Conservation (phyloP, 2,329 filamentous ascomycete genomes). For the Neoscytalidium dimidiatum region DNA sequence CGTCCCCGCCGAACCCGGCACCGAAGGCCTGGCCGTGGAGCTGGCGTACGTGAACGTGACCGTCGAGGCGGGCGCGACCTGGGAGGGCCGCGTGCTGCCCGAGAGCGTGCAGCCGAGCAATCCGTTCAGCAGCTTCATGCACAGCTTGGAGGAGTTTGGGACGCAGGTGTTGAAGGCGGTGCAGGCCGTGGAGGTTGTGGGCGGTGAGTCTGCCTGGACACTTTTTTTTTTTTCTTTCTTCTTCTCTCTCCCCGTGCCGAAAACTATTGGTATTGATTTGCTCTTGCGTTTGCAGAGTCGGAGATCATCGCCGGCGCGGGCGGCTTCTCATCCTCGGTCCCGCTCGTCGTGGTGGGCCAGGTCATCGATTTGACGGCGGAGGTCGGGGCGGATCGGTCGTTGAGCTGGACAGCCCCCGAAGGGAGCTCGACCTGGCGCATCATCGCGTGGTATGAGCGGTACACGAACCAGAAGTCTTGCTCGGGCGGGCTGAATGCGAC, state of each 20-base stretch:
- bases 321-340: not conserved
- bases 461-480: constrained; percentile 26
- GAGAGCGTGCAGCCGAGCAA: constrained; percentile 16
- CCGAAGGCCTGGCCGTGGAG: constrained; percentile 24
- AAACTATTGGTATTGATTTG: too few relatives aligned
- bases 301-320: not conserved
- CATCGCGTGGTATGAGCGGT: constrained; percentile 26
- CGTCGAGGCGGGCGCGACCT: constrained; percentile 17
- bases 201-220: not conserved
- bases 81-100: constrained; percentile 22
- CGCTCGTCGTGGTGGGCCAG: not conserved
- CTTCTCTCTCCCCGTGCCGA: too few relatives aligned
- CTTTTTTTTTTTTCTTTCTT: not conserved
- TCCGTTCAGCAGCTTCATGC: constrained; percentile 23
- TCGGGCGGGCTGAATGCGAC: constrained; percentile 27
- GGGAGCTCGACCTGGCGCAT: constrained; percentile 23
- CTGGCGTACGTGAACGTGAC: constrained; percentile 24
- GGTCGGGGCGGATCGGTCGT: constrained; percentile 16
- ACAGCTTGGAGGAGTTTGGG: constrained; percentile 24
- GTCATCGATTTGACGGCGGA: constrained; percentile 23
- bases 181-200: constrained; percentile 20
- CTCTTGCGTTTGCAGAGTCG: not conserved
- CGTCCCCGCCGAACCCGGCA: constrained; percentile 38
- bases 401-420: constrained; percentile 25
- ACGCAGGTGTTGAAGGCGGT: constrained; percentile 23